Evolutionary conservation across 1,139 yeast species (phyloP).

Genomic region (Geotrichum histeridarum): DNA sequence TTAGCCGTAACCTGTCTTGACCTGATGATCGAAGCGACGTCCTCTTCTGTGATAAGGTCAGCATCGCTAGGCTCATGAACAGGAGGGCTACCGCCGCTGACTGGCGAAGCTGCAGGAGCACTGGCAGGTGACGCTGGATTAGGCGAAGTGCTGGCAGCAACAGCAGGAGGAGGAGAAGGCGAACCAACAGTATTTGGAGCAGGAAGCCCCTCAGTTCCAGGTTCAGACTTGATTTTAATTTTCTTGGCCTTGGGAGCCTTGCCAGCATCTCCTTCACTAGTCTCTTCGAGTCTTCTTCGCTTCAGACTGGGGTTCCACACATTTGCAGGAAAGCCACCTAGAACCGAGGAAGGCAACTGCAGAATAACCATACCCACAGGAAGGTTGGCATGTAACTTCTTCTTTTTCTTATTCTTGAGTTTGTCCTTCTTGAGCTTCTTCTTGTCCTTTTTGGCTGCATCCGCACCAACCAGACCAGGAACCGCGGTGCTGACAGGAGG

Average conservation of each 20-base stretch:
- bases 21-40: conserved; percentile 61
- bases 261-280: conserved; percentile 23
- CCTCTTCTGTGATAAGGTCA: conserved; percentile 56
- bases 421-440: conserved; percentile 24
- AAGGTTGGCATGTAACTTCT: conserved; percentile 28
- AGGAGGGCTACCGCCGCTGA: not conserved
- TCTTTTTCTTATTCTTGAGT: conserved; percentile 33
- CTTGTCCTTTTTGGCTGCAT: conserved; percentile 11
- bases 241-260: conserved; percentile 14
- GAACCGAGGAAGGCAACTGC: conserved; percentile 56
- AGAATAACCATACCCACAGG: conserved; percentile 65
- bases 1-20: conserved; percentile 61
- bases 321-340: conserved; percentile 68
- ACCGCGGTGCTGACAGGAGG: conserved; percentile 16
- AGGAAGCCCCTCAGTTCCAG: not conserved
- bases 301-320: conserved; percentile 74
- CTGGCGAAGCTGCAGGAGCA: conserved; percentile 15
- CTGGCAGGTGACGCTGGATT: not conserved
- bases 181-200: conserved; percentile 22
- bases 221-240: conserved; percentile 16
- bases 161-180: conserved; percentile 19
- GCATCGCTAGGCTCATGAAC: conserved; percentile 27
- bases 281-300: conserved; percentile 39
- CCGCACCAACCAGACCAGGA: conserved; percentile 6
- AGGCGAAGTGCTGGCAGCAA: not conserved